These are phyloP conservation scores for Beauveria australis DNA, from an alignment of 2,329 filamentous ascomycete species.

Conservation along the genomic window DNA sequence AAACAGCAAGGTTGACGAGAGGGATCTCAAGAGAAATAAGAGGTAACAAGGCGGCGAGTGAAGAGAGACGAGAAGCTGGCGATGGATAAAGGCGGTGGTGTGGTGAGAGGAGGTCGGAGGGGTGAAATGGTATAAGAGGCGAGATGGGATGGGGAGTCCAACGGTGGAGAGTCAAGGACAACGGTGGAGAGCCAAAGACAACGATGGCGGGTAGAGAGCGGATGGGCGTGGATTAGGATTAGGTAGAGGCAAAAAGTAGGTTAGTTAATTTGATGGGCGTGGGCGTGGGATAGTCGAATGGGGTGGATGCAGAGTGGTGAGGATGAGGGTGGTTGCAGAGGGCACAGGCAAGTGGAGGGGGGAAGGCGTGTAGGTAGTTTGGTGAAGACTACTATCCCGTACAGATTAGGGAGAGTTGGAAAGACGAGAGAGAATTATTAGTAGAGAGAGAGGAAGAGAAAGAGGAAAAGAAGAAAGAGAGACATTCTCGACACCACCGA, in stretches of 20 bases:
- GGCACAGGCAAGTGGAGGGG: no score
- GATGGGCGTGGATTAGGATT: not conserved
- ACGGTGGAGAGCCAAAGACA: not conserved
- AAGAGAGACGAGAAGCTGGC: not conserved
- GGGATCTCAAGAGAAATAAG: not conserved
- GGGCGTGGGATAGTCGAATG: not conserved
- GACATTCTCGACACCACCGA: no score
- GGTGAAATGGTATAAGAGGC: slow-evolving; percentile 8
- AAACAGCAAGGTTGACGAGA: not conserved
- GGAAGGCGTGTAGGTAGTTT: no score
- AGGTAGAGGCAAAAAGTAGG: not conserved
- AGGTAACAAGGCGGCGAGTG: not conserved
- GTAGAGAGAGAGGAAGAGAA: no score
- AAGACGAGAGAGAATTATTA: no score
- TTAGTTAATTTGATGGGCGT: not conserved
- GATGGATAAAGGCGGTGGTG: not conserved
- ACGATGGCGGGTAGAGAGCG: not conserved
- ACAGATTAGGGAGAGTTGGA: no score
- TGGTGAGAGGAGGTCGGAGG: not conserved
- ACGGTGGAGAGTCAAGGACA: not conserved
- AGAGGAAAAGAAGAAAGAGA: no score
- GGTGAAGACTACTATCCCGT: no score
- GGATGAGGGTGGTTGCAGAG: no score
- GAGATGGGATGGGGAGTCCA: slow-evolving; percentile 2
- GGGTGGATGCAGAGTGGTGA: not conserved